Evolutionary conservation across 768 basidiomycete genomes (phyloP).

Genomic region (Russula sp.): DNA sequence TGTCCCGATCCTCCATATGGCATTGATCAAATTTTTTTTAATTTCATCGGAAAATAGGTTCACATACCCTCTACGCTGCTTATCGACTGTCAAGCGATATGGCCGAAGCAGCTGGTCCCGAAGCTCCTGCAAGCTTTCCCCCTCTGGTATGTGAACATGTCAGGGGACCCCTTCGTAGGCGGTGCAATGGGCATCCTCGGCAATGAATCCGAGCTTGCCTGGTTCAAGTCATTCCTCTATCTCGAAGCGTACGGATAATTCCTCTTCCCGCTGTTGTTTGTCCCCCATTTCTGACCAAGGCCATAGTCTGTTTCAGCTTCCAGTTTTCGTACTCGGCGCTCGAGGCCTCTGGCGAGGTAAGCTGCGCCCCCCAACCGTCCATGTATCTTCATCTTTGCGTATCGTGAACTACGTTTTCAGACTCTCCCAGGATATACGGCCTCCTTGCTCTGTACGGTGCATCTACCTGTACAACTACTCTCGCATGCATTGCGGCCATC

Average conservation of each 20-base stretch:
- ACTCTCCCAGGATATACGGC: constrained; percentile 45
- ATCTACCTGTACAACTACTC: constrained; percentile 68
- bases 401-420: constrained; percentile 27
- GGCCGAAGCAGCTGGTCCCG: constrained; percentile 47
- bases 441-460: constrained; percentile 69
- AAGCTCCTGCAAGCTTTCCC: constrained; percentile 37
- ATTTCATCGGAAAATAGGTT: constrained; percentile 31
- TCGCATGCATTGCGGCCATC: constrained; percentile 60
- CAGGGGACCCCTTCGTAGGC: constrained; percentile 61
- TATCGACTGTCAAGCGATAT: constrained; percentile 65
- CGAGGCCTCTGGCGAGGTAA: constrained; percentile 51
- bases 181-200: constrained; percentile 40
- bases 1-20: not conserved
- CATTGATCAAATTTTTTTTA: not conserved
- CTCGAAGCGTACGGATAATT: constrained; percentile 46
- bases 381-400: not conserved
- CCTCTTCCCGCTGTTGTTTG: not conserved
- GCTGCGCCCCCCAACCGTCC: not conserved
- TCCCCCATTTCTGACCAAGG: not conserved
- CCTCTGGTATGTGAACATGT: constrained; percentile 45
- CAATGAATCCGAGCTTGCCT: constrained; percentile 33
- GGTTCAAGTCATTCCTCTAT: constrained; percentile 60
- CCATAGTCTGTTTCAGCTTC: constrained; percentile 60
- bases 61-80: constrained; percentile 65
- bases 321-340: constrained; percentile 67